Evolutionary conservation across 352 stramenopile species (phyloP).

Genomic region (Globisporangium yorkense): DNA sequence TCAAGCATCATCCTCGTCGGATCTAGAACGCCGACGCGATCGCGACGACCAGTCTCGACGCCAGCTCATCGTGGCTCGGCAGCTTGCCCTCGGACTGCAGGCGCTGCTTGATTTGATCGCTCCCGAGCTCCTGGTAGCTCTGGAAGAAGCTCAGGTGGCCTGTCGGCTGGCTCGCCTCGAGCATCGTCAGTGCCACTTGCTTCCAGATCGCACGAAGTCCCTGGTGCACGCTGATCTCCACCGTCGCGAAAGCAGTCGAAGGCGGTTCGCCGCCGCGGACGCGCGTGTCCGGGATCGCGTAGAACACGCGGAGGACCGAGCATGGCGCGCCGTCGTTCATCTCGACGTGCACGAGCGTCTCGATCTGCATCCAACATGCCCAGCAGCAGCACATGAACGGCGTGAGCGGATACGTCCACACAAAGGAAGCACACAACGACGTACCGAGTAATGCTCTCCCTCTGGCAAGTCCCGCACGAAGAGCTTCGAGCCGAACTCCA

Average conservation of each 20-base stretch:
- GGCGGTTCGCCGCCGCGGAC: neutral
- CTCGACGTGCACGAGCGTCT: conserved; percentile 36
- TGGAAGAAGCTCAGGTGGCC: conserved; percentile 14
- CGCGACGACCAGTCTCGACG: conserved; percentile 42
- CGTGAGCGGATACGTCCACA: neutral
- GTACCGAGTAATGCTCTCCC: conserved; percentile 52
- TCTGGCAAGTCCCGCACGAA: conserved; percentile 41
- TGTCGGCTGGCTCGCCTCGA: conserved; percentile 27
- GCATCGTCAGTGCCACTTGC: conserved; percentile 35
- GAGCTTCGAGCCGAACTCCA: conserved; percentile 71
- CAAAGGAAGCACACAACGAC: conserved; percentile 1
- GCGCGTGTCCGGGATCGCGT: conserved; percentile 19
- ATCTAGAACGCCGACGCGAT: conserved; percentile 30
- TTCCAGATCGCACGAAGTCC: conserved; percentile 56
- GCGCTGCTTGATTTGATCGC: conserved; percentile 23
- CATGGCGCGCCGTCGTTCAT: conserved; percentile 20
- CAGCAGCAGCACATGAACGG: neutral
- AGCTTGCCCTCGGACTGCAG: conserved; percentile 36
- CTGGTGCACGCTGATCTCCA: conserved; percentile 35
- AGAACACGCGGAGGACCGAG: conserved; percentile 38
- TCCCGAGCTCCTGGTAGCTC: conserved; percentile 12
- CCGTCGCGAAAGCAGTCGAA: conserved; percentile 18
- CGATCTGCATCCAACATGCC: conserved; percentile 20
- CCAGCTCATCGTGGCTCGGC: conserved; percentile 54
- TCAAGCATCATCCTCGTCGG: no score